These are phyloP conservation scores for Wickerhamomyces sp. DNA, from an alignment of 1,139 yeast genomes.

Conservation along the genomic window DNA sequence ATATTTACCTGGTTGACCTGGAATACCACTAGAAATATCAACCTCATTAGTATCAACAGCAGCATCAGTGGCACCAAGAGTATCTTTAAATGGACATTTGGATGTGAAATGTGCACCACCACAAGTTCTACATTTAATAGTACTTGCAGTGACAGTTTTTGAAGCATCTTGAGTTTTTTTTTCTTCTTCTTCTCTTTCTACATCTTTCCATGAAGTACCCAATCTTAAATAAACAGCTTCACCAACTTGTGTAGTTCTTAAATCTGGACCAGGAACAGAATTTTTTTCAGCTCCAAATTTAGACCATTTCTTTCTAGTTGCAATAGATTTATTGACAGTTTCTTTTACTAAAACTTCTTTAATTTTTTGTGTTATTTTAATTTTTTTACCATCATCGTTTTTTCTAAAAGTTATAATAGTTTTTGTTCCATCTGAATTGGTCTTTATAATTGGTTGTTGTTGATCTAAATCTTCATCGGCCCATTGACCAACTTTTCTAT, in stretches of 20 bases:
- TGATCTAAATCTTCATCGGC: slow-evolving; percentile 61
- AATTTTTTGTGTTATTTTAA: slow-evolving; percentile 81
- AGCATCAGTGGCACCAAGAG: slow-evolving; percentile 54
- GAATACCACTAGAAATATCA: slow-evolving; percentile 24
- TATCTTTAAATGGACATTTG: slow-evolving; percentile 94
- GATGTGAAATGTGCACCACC: slow-evolving; percentile 91
- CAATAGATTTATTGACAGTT: slow-evolving; percentile 73
- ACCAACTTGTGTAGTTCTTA: slow-evolving; percentile 83
- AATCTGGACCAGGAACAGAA: slow-evolving; percentile 80
- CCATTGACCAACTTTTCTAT: slow-evolving; percentile 33
- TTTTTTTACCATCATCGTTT: slow-evolving; percentile 78
- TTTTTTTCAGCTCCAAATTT: slow-evolving; percentile 83
- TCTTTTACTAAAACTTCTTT: slow-evolving; percentile 74
- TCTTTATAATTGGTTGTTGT: slow-evolving; percentile 64
- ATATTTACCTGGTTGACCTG: slow-evolving; percentile 41
- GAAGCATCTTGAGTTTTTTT: slow-evolving; percentile 51
- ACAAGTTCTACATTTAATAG: slow-evolving; percentile 81
- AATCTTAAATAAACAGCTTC: slow-evolving; percentile 71
- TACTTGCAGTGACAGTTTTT: slow-evolving; percentile 40
- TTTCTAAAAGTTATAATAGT: slow-evolving; percentile 76
- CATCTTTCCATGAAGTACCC: slow-evolving; percentile 70
- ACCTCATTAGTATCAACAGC: slow-evolving; percentile 32
- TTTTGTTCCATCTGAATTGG: slow-evolving; percentile 84
- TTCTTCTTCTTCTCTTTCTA: slow-evolving; percentile 58
- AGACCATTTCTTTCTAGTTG: slow-evolving; percentile 65